Base-by-base conservation (phyloP, 2,329 filamentous ascomycete genomes). In the Sporothrix variecibatus region DNA sequence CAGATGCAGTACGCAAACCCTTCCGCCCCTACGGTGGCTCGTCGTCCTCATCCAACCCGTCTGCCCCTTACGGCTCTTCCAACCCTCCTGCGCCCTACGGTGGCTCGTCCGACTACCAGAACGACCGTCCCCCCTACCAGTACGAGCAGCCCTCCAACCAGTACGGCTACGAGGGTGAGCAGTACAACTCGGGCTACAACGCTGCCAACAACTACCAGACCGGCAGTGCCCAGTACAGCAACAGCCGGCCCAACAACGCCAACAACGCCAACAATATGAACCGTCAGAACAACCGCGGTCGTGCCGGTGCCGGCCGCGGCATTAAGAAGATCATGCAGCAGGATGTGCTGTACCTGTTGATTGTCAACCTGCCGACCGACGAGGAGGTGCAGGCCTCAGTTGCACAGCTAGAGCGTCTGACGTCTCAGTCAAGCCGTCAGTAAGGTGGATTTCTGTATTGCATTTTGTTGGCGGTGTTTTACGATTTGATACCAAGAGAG, bases 331-430 rank as follows among this genome's bases (percentile, higher is more conserved):
- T 74, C 53, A 46, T 75, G 60, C 67, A 76, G 31, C 73, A 86
- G 82, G 82, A 86, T 79, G 84, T 87, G 20, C 76, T 87, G 40
- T 88, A 87, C 76, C 76, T 88, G 72, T 83, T 86, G 79, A 83
- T 87, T 73, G 85, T 87, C 17, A 87, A 87, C 73, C 80, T 87
- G 80, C 86, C 86, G 0, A 80, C 80, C 0, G 82, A 84, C 12
- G 81, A 82, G 26, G 85, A 86, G 75, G 79, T 87, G 58, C 76
- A 78, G 58, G 64, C 73, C 4, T 78, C 75, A 2, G 71, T 76
- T 23, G 73, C 75, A 4, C 60, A 67, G 23, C 75, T 78, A 17
- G 74, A 78, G 65, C 62, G 72, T 9, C 26, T 49, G 31, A 53
- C 46, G 9, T 38, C 49, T 38, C 67, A 56, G 6, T n/a, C 62